Base-by-base conservation (phyloP, 345 rosid genomes). In the Microthlaspi erraticum region DNA sequence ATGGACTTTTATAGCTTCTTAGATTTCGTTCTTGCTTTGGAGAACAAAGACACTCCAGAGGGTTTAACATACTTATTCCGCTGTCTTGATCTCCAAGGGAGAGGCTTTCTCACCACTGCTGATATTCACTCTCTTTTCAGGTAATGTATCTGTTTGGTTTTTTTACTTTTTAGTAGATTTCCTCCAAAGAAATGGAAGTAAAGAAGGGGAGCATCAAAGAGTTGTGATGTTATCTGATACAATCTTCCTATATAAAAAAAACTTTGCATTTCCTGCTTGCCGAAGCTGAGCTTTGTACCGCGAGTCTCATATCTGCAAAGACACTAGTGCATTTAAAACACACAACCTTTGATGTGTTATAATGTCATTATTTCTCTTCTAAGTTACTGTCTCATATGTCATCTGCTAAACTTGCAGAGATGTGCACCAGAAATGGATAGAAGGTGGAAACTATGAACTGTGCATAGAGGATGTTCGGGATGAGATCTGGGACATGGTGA, bases 401-500 rank as follows among this genome's bases (percentile, higher is more conserved):
- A 19, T 57, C 14, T 68, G 26, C 26, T 50, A 18, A 32, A 11
- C 32, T 13, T 71, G 36, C 93, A 95, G 99, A 78, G 99, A 95
- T 52, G 98, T 95, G 19, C 99, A 95, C 74, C 96, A 88, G 73
- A 95, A 95, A 77, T 95, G 99, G 99, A 90, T 92, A 0, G 99
- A 95, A 81, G 99, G 99, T 17, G 98, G 98, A 31, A 95, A 95
- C 85, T 95, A 92, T 32, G 99, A 95, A 74, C 68, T 95, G 41
- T 92, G 99, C 60, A 95, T 95, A 1, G 99, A 92, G 50, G 99
- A 92, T 70, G 99, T 95, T 8, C 82, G 99, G 77, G 98, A 92
- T 61, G 99, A 95, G 78, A 92, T 92, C 66, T 92, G 99, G 99
- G 98, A 95, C 69, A 95, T 95, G 99, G 99, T 95, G 60, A 95